Conservation (phyloP, 305 asterid species). For the Fraxinus xanthoxyloides region DNA sequence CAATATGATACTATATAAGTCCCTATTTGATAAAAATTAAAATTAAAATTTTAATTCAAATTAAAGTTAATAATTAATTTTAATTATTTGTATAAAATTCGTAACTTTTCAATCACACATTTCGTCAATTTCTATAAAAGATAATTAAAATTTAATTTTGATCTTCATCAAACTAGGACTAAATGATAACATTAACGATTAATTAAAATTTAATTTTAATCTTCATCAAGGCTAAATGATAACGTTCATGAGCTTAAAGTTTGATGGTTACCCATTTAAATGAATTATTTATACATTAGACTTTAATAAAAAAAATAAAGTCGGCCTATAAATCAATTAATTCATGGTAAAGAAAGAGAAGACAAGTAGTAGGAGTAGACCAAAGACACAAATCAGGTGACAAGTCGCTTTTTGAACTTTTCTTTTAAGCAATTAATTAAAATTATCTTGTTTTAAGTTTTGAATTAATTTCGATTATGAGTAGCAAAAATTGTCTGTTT, state of each 20-base stretch:
- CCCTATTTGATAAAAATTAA: too few species aligned
- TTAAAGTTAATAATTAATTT: too few species aligned
- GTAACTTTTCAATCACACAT: too few species aligned
- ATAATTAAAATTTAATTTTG: too few species aligned
- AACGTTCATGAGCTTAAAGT: not conserved
- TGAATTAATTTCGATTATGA: slow-evolving; percentile 27
- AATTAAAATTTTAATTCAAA: too few species aligned
- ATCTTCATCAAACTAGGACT: too few species aligned
- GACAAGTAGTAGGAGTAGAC: slow-evolving; percentile 46
- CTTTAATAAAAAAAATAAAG: not conserved
- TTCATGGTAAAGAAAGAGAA: slow-evolving; percentile 4
- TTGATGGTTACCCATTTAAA: not conserved
- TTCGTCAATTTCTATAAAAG: too few species aligned
- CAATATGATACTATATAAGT: too few species aligned
- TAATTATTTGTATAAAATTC: too few species aligned
- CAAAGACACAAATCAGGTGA: slow-evolving; percentile 30
- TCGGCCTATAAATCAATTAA: not conserved
- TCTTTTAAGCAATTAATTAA: not conserved
- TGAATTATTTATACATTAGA: not conserved
- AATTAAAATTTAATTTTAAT: too few species aligned
- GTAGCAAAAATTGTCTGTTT: slow-evolving; percentile 39
- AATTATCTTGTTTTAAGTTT: slow-evolving; percentile 22
- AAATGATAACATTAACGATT: too few species aligned
- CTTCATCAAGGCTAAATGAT: too few species aligned
- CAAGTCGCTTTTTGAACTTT: slow-evolving; percentile 23